These are phyloP conservation scores for Fusarium chaquense DNA, from an alignment of 2,329 filamentous ascomycete species.

Conservation along the genomic window DNA sequence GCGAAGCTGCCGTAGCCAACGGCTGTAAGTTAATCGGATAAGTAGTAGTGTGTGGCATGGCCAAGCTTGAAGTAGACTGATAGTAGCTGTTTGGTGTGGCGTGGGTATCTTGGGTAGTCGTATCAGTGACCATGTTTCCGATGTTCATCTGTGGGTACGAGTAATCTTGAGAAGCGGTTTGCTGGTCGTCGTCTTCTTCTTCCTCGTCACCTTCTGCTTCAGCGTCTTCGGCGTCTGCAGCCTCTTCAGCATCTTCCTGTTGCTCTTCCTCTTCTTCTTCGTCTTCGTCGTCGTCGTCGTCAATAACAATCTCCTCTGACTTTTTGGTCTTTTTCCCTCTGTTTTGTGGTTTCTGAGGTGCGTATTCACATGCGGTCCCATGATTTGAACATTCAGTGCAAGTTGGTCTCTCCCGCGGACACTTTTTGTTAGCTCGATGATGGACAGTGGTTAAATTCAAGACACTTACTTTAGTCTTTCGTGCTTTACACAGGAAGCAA, in stretches of 20 bases:
- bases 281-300: constrained; percentile 33
- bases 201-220: constrained; percentile 33
- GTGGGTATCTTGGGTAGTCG: constrained; percentile 37
- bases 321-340: constrained; percentile 36
- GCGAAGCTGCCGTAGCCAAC: constrained; percentile 29
- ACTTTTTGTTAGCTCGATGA: constrained; percentile 48
- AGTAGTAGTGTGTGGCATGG: constrained; percentile 44
- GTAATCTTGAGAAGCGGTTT: constrained; percentile 36
- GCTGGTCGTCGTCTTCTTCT: constrained; percentile 13
- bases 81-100: constrained; percentile 46
- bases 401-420: constrained; percentile 55
- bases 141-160: constrained; percentile 50
- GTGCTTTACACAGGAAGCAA: constrained; percentile 54
- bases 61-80: constrained; percentile 44
- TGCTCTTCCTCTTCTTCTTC: constrained; percentile 18
- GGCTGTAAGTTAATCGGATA: constrained; percentile 32
- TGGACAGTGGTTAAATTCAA: neutral
- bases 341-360: constrained; percentile 49
- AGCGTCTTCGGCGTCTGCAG: constrained; percentile 13
- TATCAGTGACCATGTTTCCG: constrained; percentile 46
- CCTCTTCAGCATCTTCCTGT: constrained; percentile 21
- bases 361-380: constrained; percentile 55
- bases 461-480: constrained; percentile 55
- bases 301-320: constrained; percentile 24
- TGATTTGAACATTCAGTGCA: constrained; percentile 55